These are phyloP conservation scores for Aaosphaeria pasadenensis DNA, from an alignment of 2,329 filamentous ascomycete genomes.

Conservation along the genomic window DNA sequence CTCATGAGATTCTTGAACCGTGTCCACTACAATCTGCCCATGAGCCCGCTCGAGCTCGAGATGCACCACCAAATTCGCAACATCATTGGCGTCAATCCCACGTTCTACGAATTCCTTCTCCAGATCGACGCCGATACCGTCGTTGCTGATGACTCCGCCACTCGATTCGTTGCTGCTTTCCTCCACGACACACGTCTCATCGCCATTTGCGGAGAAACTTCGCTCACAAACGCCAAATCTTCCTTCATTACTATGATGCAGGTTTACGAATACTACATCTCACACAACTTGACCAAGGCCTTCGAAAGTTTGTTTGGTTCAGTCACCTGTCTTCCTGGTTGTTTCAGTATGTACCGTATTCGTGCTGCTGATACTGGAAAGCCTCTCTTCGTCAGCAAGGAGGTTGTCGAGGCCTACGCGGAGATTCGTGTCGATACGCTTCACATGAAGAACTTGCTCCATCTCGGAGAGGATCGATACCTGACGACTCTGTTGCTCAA, in stretches of 20 bases:
- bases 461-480: constrained; percentile 96
- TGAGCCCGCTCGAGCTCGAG: constrained; percentile 95
- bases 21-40: constrained; percentile 93
- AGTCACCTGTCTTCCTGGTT: constrained; percentile 95
- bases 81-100: constrained; percentile 97
- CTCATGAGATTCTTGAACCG: constrained; percentile 99
- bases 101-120: constrained; percentile 95
- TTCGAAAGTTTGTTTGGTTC: constrained; percentile 97
- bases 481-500: constrained; percentile 92
- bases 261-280: constrained; percentile 99
- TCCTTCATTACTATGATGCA: constrained; percentile 99
- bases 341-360: constrained; percentile 99
- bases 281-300: constrained; percentile 92
- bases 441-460: constrained; percentile 97
- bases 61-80: constrained; percentile 99
- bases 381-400: constrained; percentile 90
- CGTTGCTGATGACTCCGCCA: constrained; percentile 83
- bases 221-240: constrained; percentile 85
- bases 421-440: constrained; percentile 96
- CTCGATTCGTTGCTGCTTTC: constrained; percentile 88
- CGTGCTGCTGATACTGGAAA: constrained; percentile 92
- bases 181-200: constrained; percentile 90
- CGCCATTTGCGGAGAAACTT: constrained; percentile 91
- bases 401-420: constrained; percentile 82
- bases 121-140: constrained; percentile 98